These are phyloP conservation scores for Suhomyces sp. DNA, from an alignment of 805 yeast genomes.

Conservation along the genomic window DNA sequence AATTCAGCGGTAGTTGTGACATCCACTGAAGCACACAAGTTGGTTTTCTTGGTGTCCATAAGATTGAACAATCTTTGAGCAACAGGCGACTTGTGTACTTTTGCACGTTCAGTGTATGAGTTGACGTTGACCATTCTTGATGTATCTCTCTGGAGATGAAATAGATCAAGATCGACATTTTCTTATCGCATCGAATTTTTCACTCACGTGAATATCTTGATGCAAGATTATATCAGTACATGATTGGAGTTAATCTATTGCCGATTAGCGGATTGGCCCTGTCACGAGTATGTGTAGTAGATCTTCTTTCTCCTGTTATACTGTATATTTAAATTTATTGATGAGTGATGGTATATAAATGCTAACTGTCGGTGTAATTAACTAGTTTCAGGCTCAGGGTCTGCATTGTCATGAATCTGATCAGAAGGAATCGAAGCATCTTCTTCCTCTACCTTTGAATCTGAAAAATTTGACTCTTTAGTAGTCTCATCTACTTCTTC, in stretches of 20 bases:
- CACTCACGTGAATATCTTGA: background rate
- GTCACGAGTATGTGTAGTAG: background rate
- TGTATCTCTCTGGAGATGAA: background rate
- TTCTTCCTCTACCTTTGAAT: background rate
- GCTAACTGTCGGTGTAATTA: background rate
- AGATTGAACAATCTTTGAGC: slow-evolving; percentile 70
- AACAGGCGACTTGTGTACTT: slow-evolving; percentile 67
- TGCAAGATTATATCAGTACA: background rate
- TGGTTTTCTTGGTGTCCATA: slow-evolving; percentile 79
- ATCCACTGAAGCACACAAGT: slow-evolving; percentile 93
- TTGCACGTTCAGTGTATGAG: slow-evolving; percentile 69
- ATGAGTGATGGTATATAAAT: background rate
- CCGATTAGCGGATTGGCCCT: background rate
- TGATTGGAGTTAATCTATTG: background rate
- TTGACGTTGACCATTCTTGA: slow-evolving; percentile 18
- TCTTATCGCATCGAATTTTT: background rate
- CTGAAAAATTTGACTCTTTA: background rate
- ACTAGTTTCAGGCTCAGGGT: background rate
- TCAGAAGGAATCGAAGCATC: background rate
- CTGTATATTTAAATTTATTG: background rate
- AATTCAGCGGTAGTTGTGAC: slow-evolving; percentile 78
- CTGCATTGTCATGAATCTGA: background rate
- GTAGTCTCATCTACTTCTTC: background rate
- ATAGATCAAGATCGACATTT: background rate
- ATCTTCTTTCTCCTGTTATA: background rate